Percentiles rank a stretch among this genome's conserved stretches.
Conservation (phyloP, 2,329 filamentous ascomycete species). For the Fusarium sp. region DNA sequence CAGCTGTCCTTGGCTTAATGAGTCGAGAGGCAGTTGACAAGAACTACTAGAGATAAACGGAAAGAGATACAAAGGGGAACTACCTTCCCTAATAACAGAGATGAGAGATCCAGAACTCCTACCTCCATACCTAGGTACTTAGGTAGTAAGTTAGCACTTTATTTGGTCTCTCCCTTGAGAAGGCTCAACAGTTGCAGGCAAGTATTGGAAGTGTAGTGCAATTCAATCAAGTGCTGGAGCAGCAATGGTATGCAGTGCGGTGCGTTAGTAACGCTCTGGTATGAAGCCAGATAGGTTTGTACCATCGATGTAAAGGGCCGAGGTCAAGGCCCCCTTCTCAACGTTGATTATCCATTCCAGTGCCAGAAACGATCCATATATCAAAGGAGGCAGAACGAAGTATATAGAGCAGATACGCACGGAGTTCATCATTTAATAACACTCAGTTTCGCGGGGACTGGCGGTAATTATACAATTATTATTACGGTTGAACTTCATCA, state of each 20-base stretch:
- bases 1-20: not conserved
- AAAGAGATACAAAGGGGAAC: conserved; percentile 1
- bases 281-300: conserved; percentile 29
- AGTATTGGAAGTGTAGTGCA: not conserved
- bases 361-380: not conserved
- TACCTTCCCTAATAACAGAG: not conserved
- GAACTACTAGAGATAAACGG: conserved; percentile 5
- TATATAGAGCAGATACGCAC: too few relatives aligned
- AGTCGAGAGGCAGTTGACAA: conserved; percentile 15
- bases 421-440: too few relatives aligned
- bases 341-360: conserved; percentile 34
- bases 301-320: conserved; percentile 7
- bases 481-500: too few relatives aligned
- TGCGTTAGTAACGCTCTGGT: conserved; percentile 27
- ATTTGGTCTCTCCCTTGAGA: conserved; percentile 25
- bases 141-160: not conserved
- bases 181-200: not conserved
- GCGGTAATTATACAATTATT: too few relatives aligned
- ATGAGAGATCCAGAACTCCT: not conserved
- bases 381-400: too few relatives aligned
- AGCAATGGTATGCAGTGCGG: conserved; percentile 26
- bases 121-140: conserved; percentile 1
- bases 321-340: conserved; percentile 16
- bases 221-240: conserved; percentile 4
- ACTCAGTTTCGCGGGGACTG: too few relatives aligned